Conservation (phyloP, 306 rosid genomes). For the Dryas alaskensis region DNA sequence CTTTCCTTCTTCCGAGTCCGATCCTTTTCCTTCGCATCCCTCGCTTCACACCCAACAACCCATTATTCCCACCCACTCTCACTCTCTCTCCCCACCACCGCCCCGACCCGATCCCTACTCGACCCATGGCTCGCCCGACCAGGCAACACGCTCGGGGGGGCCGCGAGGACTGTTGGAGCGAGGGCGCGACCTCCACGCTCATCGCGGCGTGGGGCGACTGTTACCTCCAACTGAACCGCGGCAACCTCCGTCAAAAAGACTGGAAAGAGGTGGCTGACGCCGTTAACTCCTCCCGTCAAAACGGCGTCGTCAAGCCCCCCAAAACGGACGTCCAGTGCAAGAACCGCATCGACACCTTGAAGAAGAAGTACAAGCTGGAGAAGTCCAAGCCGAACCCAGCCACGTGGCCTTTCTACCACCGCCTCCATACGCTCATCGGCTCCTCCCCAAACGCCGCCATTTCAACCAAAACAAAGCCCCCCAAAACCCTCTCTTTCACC, state of each 20-base stretch:
- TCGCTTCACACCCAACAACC: not conserved
- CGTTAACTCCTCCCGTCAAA: constrained; percentile 25
- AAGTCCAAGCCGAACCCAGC: constrained; percentile 40
- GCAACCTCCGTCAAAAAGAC: constrained; percentile 54
- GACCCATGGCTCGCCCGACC: constrained; percentile 27
- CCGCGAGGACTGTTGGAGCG: constrained; percentile 56
- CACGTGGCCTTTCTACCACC: constrained; percentile 41
- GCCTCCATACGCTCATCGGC: constrained; percentile 39
- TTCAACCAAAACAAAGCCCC: constrained; percentile 7
- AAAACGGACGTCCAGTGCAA: constrained; percentile 46
- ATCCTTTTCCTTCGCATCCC: constrained; percentile 13
- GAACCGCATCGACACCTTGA: constrained; percentile 52
- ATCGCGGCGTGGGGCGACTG: constrained; percentile 53
- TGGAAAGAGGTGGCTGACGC: constrained; percentile 50
- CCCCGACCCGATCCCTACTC: not conserved
- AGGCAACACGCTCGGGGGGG: constrained; percentile 29
- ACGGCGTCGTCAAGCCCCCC: constrained; percentile 35
- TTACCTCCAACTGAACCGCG: constrained; percentile 40
- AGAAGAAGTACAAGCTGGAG: constrained; percentile 55
- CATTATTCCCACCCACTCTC: not conserved
- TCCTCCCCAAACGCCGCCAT: not conserved
- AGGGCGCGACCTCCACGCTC: constrained; percentile 38
- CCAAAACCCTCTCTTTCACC: constrained; percentile 20
- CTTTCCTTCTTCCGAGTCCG: constrained; percentile 26
- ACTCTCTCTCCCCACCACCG: not conserved